A percentile compares a stretch with the other conserved stretches of the same genome.
Evolutionary conservation across 2,329 filamentous ascomycete genomes (phyloP).

Genomic region (Monilinia aucupariae): DNA sequence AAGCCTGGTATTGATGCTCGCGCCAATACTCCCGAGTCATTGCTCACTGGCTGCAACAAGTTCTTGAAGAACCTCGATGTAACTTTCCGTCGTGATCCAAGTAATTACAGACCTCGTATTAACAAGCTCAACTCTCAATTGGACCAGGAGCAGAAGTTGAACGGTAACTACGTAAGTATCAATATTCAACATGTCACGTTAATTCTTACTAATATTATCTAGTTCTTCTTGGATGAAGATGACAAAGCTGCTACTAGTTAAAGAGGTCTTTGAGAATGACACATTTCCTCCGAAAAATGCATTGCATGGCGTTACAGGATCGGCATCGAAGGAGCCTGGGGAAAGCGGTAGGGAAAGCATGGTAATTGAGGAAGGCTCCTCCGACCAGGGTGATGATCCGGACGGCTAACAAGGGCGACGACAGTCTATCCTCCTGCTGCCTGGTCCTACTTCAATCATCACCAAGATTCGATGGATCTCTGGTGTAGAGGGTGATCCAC

Average conservation of each 20-base stretch:
- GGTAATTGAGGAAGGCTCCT: conserved; percentile 49
- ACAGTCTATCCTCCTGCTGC: conserved; percentile 60
- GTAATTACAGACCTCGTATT: conserved; percentile 93
- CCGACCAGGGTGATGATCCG: conserved; percentile 61
- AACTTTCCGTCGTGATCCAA: conserved; percentile 96
- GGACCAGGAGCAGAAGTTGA: conserved; percentile 93
- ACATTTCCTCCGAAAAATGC: conserved; percentile 33
- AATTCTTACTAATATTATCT: conserved; percentile 19
- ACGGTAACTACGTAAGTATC: conserved; percentile 77
- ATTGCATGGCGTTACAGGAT: conserved; percentile 34
- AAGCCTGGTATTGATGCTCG: conserved; percentile 81
- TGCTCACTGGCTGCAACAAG: conserved; percentile 87
- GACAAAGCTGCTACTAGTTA: conserved; percentile 46
- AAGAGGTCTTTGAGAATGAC: conserved; percentile 55
- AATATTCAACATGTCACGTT: not conserved
- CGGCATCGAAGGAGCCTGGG: conserved; percentile 29
- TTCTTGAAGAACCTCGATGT: conserved; percentile 97
- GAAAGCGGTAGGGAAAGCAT: conserved; percentile 34
- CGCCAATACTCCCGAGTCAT: conserved; percentile 84
- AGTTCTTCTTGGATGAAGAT: conserved; percentile 91
- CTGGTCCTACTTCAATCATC: conserved; percentile 37
- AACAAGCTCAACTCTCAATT: conserved; percentile 96
- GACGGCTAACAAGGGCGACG: conserved; percentile 55
- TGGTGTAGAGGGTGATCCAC: conserved; percentile 10
- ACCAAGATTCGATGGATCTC: conserved; percentile 16